A percentile compares a stretch with the other conserved stretches of the same genome.
Conservation (phyloP, 371 early-diverging fungal genomes). For the Mortierella sp. region DNA sequence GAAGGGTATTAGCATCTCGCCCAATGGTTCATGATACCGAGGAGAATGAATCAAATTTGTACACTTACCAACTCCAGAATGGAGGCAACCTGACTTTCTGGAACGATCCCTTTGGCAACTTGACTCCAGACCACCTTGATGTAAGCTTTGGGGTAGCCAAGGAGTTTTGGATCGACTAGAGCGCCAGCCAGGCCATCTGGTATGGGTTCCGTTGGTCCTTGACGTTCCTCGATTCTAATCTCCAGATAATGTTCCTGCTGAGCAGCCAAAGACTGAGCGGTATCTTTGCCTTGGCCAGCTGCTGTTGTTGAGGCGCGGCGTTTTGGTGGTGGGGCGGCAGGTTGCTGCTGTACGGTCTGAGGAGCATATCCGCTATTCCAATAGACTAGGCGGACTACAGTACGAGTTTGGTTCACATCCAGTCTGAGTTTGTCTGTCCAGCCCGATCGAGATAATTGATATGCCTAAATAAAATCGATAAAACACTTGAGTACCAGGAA, state of each 20-base stretch:
- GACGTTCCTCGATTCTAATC: constrained; percentile 46
- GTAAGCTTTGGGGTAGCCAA: constrained; percentile 49
- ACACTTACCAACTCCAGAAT: constrained; percentile 39
- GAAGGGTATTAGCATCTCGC: neutral
- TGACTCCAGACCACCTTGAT: constrained; percentile 58
- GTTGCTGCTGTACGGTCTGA: constrained; percentile 29
- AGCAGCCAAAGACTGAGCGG: neutral
- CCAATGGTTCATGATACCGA: neutral
- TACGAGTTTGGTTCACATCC: constrained; percentile 68
- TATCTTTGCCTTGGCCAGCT: constrained; percentile 17
- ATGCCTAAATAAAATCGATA: constrained; percentile 32
- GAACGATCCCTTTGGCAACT: constrained; percentile 40
- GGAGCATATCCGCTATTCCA: constrained; percentile 70
- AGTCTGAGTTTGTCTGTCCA: constrained; percentile 78
- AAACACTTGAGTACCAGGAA: too few relatives aligned
- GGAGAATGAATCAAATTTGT: neutral
- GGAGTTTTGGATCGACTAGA: constrained; percentile 47
- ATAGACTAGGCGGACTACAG: constrained; percentile 70
- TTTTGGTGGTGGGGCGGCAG: constrained; percentile 29
- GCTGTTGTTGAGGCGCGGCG: constrained; percentile 31
- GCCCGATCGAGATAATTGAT: constrained; percentile 69
- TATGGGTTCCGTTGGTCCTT: constrained; percentile 20
- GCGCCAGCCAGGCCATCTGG: constrained; percentile 50
- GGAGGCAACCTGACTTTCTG: constrained; percentile 16
- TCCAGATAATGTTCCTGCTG: constrained; percentile 51